Base-by-base conservation (phyloP, 2,329 filamentous ascomycete genomes). In the Penicillium polonicum region DNA sequence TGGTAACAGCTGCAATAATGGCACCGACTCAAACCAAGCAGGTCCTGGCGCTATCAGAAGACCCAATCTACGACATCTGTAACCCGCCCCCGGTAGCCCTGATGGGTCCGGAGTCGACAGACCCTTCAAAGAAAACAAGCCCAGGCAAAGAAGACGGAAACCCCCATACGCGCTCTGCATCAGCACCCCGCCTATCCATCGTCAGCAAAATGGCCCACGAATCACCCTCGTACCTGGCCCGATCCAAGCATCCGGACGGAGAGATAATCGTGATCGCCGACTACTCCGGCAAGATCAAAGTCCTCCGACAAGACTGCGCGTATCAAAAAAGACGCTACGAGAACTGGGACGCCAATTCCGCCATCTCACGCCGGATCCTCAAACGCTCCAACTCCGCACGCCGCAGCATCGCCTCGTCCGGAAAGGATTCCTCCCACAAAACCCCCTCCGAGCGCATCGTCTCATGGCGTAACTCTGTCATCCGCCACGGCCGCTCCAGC, bases 11-110 rank as follows among this genome's bases (percentile, higher is more conserved):
- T n/a, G 91, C 93, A 2, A 78, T 94, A 4, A 88, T 97, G 69
- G 93, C 93, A 0, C 93, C 94, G 0, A 84, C 85, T 0, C 86
- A 85, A 67, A 92, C 91, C 12, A 85, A 90, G 57, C 88, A 90
- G 68, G 80, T 94, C 2, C 82, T 99, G 0, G 87, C 89, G 50
- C 83, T 85, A 15, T 95, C 92, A 0, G 90, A 91, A 55, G 92
- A 99, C 71, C 92, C 94, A 1, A 85, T 99, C n/a, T 99, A 92
- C 72, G 92, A 97, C 67, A 82, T 97, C 1, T 97, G 94, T 80
- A 97, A 97, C 66, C 94, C 94, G 5, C 94, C 93, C 0, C 92
- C 93, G 0, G 86, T 97, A 17, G 92, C 86, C 7, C 80, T 97
- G 19, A 81, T 92, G 60, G 92, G 88, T 63, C 83, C 87, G 27